Evolutionary conservation across 768 basidiomycete species (phyloP).

Genomic region (Pleurotus citrinopileatus): DNA sequence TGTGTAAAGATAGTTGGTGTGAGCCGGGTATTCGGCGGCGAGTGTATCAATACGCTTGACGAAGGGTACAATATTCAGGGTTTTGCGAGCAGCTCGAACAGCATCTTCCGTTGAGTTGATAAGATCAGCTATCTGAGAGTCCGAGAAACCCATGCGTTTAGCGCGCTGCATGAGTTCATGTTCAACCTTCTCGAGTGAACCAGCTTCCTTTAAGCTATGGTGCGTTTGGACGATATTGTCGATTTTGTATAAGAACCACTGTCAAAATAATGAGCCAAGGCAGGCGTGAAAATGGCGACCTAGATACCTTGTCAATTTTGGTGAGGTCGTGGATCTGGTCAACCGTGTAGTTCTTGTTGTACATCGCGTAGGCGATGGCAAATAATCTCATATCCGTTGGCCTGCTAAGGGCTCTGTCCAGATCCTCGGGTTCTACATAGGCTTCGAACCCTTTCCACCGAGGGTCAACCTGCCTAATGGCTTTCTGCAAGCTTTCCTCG

Average conservation of each 20-base stretch:
- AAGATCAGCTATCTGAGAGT: constrained; percentile 86
- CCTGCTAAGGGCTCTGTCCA: constrained; percentile 72
- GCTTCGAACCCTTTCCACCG: constrained; percentile 96
- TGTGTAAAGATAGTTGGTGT: constrained; percentile 99
- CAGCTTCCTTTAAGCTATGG: constrained; percentile 65
- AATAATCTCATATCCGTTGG: constrained; percentile 97
- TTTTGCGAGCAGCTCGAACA: constrained; percentile 85
- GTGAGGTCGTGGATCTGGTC: constrained; percentile 90
- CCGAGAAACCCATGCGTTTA: constrained; percentile 95
- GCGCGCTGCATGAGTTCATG: constrained; percentile 80
- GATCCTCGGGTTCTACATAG: constrained; percentile 83
- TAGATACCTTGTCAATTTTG: constrained; percentile 90
- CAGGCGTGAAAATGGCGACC: neutral
- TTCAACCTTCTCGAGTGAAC: constrained; percentile 67
- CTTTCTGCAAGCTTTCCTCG: constrained; percentile 98
- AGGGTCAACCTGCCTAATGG: constrained; percentile 96
- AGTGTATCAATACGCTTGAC: constrained; percentile 99
- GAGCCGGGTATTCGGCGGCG: constrained; percentile 97
- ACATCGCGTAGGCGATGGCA: constrained; percentile 97
- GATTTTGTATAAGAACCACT: constrained; percentile 99
- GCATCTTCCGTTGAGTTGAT: constrained; percentile 68
- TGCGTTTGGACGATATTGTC: constrained; percentile 96
- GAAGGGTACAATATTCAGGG: constrained; percentile 86
- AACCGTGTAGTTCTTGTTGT: constrained; percentile 86
- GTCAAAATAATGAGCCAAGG: constrained; percentile 5